Conservation (phyloP, 148 eudicot species). For the Beta vulgaris region DNA sequence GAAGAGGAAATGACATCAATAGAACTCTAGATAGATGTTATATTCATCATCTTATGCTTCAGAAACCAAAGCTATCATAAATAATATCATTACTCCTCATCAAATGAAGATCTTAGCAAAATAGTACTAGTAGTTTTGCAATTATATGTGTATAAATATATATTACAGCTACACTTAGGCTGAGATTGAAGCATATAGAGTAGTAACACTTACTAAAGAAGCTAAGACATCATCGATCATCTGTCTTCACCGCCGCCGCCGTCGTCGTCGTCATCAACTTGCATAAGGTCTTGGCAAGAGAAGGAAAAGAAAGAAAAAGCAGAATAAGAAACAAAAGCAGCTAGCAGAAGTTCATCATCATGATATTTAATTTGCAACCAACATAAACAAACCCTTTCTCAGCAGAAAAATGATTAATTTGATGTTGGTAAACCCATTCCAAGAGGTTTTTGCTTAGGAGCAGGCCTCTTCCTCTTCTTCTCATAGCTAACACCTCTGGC, state of each 20-base stretch:
- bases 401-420: conserved; percentile 8
- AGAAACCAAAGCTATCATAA: background rate
- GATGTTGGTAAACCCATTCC: conserved; percentile 9
- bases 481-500: conserved; percentile 71
- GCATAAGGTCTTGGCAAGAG: background rate
- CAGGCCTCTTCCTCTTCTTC: conserved; percentile 51
- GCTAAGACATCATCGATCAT: background rate
- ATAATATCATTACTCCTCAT: background rate
- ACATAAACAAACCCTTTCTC: conserved; percentile 5
- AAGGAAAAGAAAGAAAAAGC: background rate
- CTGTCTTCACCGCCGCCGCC: background rate
- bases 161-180: conserved; percentile 16
- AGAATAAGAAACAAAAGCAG: background rate
- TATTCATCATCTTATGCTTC: too few species aligned
- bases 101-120: background rate
- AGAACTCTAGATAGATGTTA: too few species aligned
- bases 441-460: conserved; percentile 22
- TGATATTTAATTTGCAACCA: background rate
- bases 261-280: background rate
- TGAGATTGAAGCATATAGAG: background rate
- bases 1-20: too few species aligned
- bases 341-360: background rate
- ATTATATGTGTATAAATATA: conserved; percentile 15
- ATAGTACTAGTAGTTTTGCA: conserved; percentile 6
- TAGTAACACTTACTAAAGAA: conserved; percentile 10